Conservation (phyloP, 768 basidiomycete species). For the Collybiopsis confluens region DNA sequence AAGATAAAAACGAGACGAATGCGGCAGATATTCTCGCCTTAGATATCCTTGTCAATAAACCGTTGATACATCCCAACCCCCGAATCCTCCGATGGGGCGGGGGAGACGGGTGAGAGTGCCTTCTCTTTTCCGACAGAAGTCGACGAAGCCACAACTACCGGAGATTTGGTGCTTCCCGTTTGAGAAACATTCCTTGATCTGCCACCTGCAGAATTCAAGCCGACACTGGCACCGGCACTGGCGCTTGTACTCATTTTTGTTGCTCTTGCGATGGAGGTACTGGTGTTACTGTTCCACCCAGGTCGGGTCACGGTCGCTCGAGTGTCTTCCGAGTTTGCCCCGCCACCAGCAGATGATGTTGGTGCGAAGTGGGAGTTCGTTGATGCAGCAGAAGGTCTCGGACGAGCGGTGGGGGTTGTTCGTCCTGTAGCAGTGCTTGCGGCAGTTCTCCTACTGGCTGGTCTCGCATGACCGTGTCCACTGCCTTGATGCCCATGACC, state of each 20-base stretch:
- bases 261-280: slow-evolving; percentile 28
- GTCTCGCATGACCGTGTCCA: slow-evolving; percentile 29
- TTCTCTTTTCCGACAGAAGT: slow-evolving; percentile 29
- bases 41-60: slow-evolving; percentile 63
- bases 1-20: neutral
- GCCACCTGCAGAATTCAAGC: too few relatives aligned
- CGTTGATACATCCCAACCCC: slow-evolving; percentile 82
- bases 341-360: slow-evolving; percentile 44
- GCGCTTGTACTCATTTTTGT: too few relatives aligned
- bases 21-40: slow-evolving; percentile 21
- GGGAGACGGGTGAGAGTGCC: slow-evolving; percentile 33
- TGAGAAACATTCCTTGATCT: slow-evolving; percentile 72
- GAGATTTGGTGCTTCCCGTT: slow-evolving; percentile 29
- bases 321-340: slow-evolving; percentile 42
- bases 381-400: slow-evolving; percentile 36
- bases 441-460: slow-evolving; percentile 59
- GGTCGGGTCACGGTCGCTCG: slow-evolving; percentile 75
- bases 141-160: slow-evolving; percentile 31
- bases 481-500: neutral
- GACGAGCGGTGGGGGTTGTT: slow-evolving; percentile 38
- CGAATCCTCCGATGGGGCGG: slow-evolving; percentile 77
- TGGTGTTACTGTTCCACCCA: slow-evolving; percentile 66
- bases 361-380: too few relatives aligned
- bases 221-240: too few relatives aligned
- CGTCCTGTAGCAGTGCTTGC: neutral